These are phyloP conservation scores for Rhizopus arrhizus DNA, from an alignment of 371 early-diverging fungal genomes.

Conservation along the genomic window DNA sequence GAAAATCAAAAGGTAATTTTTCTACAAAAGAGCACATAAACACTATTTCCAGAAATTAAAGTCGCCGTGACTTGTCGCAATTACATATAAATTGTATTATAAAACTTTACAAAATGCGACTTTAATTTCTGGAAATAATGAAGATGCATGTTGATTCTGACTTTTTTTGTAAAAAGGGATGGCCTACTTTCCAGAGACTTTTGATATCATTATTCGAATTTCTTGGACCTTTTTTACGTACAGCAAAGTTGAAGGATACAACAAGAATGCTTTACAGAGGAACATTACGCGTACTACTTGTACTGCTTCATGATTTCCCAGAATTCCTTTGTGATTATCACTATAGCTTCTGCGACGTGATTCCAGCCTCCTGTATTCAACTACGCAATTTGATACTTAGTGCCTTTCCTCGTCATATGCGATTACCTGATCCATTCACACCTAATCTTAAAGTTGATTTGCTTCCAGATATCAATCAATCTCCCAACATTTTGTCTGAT, in stretches of 20 bases:
- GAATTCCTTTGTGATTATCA: slow-evolving; percentile 95
- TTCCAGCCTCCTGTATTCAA: slow-evolving; percentile 92
- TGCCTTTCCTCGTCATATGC: slow-evolving; percentile 95
- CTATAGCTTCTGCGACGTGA: slow-evolving; percentile 88
- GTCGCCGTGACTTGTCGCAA: no score
- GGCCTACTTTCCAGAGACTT: slow-evolving; percentile 86
- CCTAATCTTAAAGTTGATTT: slow-evolving; percentile 92
- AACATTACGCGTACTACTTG: slow-evolving; percentile 84
- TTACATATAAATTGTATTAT: no score
- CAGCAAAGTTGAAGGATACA: slow-evolving; percentile 70
- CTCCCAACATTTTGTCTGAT: slow-evolving; percentile 87
- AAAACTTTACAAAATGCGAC: no score
- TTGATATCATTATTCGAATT: slow-evolving; percentile 84
- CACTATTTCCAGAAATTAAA: no score
- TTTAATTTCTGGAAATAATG: no score
- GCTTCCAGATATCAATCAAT: slow-evolving; percentile 81
- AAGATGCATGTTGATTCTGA: not conserved
- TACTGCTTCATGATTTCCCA: slow-evolving; percentile 95
- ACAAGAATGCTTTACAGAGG: slow-evolving; percentile 88
- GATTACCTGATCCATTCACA: slow-evolving; percentile 95
- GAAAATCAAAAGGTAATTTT: slow-evolving; percentile 65
- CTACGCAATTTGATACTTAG: slow-evolving; percentile 92
- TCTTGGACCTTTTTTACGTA: slow-evolving; percentile 81
- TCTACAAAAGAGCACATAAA: not conserved
- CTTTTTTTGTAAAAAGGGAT: slow-evolving; percentile 57